These are phyloP conservation scores for Kluyveromyces sp. DNA, from an alignment of 1,139 yeast genomes.

Conservation along the genomic window DNA sequence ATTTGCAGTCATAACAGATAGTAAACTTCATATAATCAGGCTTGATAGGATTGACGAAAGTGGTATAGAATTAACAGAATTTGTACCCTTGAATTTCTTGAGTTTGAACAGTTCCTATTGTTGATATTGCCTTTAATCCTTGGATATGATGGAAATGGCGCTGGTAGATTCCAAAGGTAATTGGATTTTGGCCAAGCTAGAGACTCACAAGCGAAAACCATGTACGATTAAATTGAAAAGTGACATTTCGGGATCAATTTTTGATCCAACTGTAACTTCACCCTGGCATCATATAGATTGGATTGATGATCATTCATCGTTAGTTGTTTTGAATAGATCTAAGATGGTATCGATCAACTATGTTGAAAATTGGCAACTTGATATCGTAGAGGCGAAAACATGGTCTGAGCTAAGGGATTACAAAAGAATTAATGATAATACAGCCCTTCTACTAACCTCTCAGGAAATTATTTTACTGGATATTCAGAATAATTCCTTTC, in stretches of 20 bases:
- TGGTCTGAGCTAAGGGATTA: slow-evolving; percentile 54
- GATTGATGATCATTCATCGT: slow-evolving; percentile 31
- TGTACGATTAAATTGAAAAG: slow-evolving; percentile 7
- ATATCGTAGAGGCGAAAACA: slow-evolving; percentile 43
- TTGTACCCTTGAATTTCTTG: slow-evolving; percentile 18
- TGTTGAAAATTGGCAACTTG: slow-evolving; percentile 22
- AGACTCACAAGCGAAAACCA: slow-evolving; percentile 12
- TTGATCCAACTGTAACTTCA: slow-evolving; percentile 46
- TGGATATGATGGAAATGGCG: slow-evolving; percentile 35
- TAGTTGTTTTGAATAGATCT: slow-evolving; percentile 42
- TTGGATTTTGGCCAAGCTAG: slow-evolving; percentile 38
- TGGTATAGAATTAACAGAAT: slow-evolving; percentile 10
- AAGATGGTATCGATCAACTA: slow-evolving; percentile 34
- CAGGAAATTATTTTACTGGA: slow-evolving; percentile 50
- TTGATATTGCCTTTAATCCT: slow-evolving; percentile 42
- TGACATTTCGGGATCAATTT: slow-evolving; percentile 25
- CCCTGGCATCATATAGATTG: slow-evolving; percentile 47
- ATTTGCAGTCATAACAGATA: slow-evolving; percentile 24
- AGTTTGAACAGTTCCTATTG: slow-evolving; percentile 33
- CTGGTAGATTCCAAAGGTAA: slow-evolving; percentile 48
- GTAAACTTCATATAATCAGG: slow-evolving; percentile 17
- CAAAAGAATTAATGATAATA: slow-evolving; percentile 24
- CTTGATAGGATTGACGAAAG: slow-evolving; percentile 15
- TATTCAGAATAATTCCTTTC: slow-evolving; percentile 23
- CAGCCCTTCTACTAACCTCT: slow-evolving; percentile 47